A percentile compares a stretch with the other conserved stretches of the same genome.
Evolutionary conservation across 75 land plant species (phyloP).

Genomic region (Chamaecyparis obtusa): DNA sequence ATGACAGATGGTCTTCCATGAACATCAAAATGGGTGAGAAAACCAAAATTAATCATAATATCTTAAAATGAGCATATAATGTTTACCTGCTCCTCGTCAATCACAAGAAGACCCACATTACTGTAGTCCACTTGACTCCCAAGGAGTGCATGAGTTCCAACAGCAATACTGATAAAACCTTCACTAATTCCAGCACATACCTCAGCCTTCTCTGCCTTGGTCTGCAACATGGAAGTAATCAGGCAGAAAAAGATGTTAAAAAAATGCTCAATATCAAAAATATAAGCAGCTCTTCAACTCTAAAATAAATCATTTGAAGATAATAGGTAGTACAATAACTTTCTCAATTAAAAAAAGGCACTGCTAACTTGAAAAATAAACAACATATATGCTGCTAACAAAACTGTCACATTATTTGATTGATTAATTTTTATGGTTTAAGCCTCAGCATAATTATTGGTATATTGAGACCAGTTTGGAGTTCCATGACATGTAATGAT

Average conservation of each 20-base stretch:
- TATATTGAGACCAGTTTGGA: not conserved
- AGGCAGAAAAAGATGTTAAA: not conserved
- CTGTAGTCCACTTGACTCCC: constrained; percentile 79
- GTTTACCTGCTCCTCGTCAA: constrained; percentile 96
- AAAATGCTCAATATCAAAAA: not conserved
- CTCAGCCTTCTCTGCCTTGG: constrained; percentile 71
- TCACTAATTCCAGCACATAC: constrained; percentile 61
- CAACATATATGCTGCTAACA: not conserved
- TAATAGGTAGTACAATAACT: not conserved
- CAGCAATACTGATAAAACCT: constrained; percentile 74
- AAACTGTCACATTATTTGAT: not conserved
- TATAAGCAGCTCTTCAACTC: not conserved
- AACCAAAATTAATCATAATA: not conserved
- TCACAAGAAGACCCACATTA: constrained; percentile 88
- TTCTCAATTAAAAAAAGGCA: not conserved
- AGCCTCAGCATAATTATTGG: not conserved
- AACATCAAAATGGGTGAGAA: not conserved
- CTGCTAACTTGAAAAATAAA: not conserved
- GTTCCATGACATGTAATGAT: not conserved
- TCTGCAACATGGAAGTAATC: constrained; percentile 50
- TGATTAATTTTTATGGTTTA: not conserved
- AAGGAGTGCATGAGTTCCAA: constrained; percentile 96
- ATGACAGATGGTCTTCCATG: not conserved
- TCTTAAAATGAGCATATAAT: not conserved
- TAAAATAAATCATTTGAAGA: not conserved